A percentile compares a stretch with the other conserved stretches of the same genome.
Evolutionary conservation across 345 rosid genomes (phyloP).

Genomic region (Combretum micranthum): DNA sequence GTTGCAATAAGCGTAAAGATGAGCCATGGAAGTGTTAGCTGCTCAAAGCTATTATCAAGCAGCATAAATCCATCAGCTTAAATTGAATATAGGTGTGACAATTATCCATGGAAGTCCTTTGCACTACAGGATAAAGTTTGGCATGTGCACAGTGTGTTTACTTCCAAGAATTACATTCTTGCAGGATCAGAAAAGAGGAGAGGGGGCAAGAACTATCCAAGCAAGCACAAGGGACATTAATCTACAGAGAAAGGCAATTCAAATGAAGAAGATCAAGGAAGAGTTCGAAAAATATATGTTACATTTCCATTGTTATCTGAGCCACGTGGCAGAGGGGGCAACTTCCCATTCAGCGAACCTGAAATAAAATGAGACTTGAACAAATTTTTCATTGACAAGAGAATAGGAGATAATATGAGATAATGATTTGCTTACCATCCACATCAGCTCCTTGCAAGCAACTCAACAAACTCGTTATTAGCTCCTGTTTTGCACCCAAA

Average conservation of each 20-base stretch:
- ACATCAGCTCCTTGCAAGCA: constrained; percentile 61
- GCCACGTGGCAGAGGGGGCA: constrained; percentile 63
- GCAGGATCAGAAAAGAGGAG: too few species aligned
- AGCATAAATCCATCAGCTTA: too few species aligned
- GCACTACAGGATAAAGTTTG: too few species aligned
- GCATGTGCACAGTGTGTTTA: too few species aligned
- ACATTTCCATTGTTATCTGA: constrained; percentile 74
- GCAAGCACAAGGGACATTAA: neutral
- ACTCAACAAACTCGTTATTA: constrained; percentile 54
- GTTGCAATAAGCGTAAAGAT: too few species aligned
- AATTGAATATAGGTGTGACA: too few species aligned
- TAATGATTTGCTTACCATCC: constrained; percentile 54
- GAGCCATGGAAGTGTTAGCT: too few species aligned
- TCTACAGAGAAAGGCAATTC: neutral
- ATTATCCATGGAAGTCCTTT: too few species aligned
- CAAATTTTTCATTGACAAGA: neutral
- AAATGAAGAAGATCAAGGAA: neutral
- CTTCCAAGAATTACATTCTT: too few species aligned
- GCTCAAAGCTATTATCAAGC: too few species aligned
- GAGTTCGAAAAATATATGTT: constrained; percentile 17
- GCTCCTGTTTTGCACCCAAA: constrained; percentile 64
- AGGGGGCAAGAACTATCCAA: neutral
- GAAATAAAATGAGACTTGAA: constrained; percentile 16
- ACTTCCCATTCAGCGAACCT: constrained; percentile 78
- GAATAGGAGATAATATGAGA: constrained; percentile 4